Conservation (phyloP, 2,329 filamentous ascomycete species). For the Dothistroma pini region DNA sequence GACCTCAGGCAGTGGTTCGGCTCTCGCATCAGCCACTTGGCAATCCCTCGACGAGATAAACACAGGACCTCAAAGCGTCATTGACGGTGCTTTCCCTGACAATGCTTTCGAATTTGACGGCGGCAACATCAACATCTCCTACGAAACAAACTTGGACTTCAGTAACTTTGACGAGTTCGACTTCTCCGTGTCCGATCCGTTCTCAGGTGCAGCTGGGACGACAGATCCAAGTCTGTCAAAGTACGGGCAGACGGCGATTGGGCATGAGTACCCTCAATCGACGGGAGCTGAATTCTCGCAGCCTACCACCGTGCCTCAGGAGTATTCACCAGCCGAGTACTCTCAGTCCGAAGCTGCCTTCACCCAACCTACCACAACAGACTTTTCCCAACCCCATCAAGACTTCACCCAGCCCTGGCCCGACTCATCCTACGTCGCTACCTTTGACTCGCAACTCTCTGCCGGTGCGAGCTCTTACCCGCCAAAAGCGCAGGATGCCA, state of each 20-base stretch:
- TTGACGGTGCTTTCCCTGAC: constrained; percentile 23
- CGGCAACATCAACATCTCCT: constrained; percentile 40
- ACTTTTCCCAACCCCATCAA: background rate
- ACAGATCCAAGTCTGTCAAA: constrained; percentile 3
- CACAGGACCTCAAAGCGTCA: constrained; percentile 16
- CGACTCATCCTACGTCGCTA: constrained; percentile 12
- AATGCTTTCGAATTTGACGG: constrained; percentile 41
- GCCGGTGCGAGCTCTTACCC: constrained; percentile 3
- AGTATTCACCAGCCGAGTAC: background rate
- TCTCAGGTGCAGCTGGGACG: constrained; percentile 5
- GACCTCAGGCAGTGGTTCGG: constrained; percentile 22
- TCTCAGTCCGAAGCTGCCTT: background rate
- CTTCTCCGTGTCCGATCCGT: constrained; percentile 16
- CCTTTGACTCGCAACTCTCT: constrained; percentile 14
- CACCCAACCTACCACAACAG: background rate
- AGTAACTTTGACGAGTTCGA: constrained; percentile 31
- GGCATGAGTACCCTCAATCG: too few species aligned
- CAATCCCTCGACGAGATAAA: constrained; percentile 19
- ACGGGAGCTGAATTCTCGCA: too few species aligned
- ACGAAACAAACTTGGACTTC: constrained; percentile 32
- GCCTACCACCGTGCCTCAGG: too few species aligned
- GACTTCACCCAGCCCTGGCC: constrained; percentile 16
- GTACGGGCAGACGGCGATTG: too few species aligned
- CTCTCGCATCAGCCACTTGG: constrained; percentile 30
- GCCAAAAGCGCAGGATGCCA: background rate